These are phyloP conservation scores for Pythium brassicae DNA, from an alignment of 352 stramenopile species.

Conservation along the genomic window DNA sequence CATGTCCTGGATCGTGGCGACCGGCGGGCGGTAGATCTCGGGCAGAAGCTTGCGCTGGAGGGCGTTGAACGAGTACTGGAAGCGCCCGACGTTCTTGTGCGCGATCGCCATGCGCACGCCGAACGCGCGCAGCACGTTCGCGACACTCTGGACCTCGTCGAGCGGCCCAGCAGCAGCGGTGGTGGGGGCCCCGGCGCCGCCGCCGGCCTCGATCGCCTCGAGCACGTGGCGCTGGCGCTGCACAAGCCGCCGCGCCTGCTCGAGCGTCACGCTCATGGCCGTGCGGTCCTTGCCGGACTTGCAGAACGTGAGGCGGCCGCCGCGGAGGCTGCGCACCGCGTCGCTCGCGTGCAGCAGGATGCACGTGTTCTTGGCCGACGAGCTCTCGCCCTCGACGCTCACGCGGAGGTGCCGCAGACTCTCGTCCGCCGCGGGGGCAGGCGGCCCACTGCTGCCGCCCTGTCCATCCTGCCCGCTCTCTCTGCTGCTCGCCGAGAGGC, in stretches of 20 bases:
- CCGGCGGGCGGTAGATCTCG: conserved; percentile 86
- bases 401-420: conserved; percentile 60
- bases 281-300: conserved; percentile 98
- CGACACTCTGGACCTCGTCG: conserved; percentile 72
- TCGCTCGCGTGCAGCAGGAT: conserved; percentile 83
- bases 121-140: conserved; percentile 89
- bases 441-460: conserved; percentile 21
- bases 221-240: conserved; percentile 71
- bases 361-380: conserved; percentile 81
- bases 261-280: conserved; percentile 96
- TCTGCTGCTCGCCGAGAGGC: conserved; percentile 38
- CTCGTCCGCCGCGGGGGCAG: too few relatives aligned
- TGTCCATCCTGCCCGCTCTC: too few relatives aligned
- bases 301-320: conserved; percentile 94
- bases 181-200: conserved; percentile 24
- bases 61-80: conserved; percentile 97
- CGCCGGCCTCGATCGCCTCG: conserved; percentile 60
- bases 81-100: conserved; percentile 95
- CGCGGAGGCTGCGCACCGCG: conserved; percentile 88
- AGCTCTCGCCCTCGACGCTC: conserved; percentile 71
- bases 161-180: too few relatives aligned
- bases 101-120: conserved; percentile 94
- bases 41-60: conserved; percentile 96
- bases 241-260: conserved; percentile 89
- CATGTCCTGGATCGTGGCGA: conserved; percentile 89